A percentile compares a stretch with the other conserved stretches of the same genome.
These are phyloP conservation scores for Yamadazyma friedrichii DNA, from an alignment of 1,139 yeast species.

Conservation along the genomic window DNA sequence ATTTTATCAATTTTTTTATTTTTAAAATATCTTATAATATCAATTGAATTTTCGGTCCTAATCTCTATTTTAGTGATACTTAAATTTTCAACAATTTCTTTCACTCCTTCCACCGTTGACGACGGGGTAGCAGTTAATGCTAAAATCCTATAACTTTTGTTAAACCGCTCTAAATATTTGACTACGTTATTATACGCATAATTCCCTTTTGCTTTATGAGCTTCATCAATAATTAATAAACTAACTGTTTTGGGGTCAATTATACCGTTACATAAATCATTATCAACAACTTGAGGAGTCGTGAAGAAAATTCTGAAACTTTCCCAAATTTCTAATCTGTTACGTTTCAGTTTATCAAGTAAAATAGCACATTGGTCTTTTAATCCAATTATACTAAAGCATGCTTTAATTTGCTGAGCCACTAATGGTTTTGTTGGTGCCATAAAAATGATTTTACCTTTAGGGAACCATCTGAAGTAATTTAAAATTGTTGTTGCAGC, in stretches of 20 bases:
- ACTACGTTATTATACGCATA: conserved; percentile 87
- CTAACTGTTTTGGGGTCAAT: conserved; percentile 74
- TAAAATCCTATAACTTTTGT: conserved; percentile 65
- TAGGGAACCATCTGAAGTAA: conserved; percentile 79
- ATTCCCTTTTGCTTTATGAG: conserved; percentile 89
- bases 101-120: conserved; percentile 82
- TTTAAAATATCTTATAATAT: conserved; percentile 78
- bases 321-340: conserved; percentile 74
- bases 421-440: conserved; percentile 98
- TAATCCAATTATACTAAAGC: conserved; percentile 85
- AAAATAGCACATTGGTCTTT: conserved; percentile 75
- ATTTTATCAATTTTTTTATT: conserved; percentile 61
- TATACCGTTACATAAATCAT: conserved; percentile 75
- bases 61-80: conserved; percentile 77
- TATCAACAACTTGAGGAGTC: conserved; percentile 95
- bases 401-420: conserved; percentile 96
- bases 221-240: conserved; percentile 88
- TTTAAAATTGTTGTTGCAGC: conserved; percentile 94
- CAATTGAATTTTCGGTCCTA: conserved; percentile 80
- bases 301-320: conserved; percentile 81
- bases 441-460: conserved; percentile 81
- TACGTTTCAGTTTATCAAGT: conserved; percentile 64
- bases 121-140: conserved; percentile 98
- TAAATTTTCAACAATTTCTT: conserved; percentile 73
- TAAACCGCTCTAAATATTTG: conserved; percentile 59